phyloP scores from a whole-genome alignment of 805 yeast genomes.

The Kodamaea leandrae region DNA sequence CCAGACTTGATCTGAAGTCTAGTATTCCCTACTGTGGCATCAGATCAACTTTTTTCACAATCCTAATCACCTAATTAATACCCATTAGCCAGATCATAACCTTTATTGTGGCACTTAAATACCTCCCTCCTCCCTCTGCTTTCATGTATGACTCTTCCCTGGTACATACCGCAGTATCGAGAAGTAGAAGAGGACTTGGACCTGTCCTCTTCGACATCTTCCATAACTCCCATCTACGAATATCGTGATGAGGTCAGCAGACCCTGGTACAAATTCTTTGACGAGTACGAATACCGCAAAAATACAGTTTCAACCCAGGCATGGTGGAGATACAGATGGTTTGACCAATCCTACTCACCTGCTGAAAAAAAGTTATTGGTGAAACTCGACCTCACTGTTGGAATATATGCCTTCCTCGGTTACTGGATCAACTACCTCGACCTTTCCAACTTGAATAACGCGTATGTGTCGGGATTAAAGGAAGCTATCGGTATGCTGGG shows the following conservation, averaged over 20 bases:
- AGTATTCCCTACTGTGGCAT: no score
- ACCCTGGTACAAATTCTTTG: constrained; percentile 48
- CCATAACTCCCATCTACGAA: no score
- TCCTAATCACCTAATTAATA: no score
- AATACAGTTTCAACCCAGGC: constrained; percentile 9
- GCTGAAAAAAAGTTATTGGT: constrained; percentile 23
- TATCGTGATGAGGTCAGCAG: constrained; percentile 52
- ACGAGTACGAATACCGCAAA: constrained; percentile 33
- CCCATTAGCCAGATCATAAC: no score
- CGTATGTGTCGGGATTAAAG: constrained; percentile 22
- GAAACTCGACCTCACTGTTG: constrained; percentile 24
- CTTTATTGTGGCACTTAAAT: no score
- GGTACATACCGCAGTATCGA: constrained; percentile 6
- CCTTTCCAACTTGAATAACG: constrained; percentile 22
- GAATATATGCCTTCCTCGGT: constrained; percentile 22
- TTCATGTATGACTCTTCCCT: background rate
- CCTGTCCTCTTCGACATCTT: no score
- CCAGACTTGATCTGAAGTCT: no score
- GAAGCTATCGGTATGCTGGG: constrained; percentile 20
- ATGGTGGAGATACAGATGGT: constrained; percentile 19
- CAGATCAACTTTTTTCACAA: no score
- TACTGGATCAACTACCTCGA: constrained; percentile 26
- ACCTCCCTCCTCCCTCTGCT: background rate
- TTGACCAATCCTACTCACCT: constrained; percentile 12
- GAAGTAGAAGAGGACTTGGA: constrained; percentile 4